Conservation (phyloP, 371 early-diverging fungal genomes). For the Rhizopus arrhizus region DNA sequence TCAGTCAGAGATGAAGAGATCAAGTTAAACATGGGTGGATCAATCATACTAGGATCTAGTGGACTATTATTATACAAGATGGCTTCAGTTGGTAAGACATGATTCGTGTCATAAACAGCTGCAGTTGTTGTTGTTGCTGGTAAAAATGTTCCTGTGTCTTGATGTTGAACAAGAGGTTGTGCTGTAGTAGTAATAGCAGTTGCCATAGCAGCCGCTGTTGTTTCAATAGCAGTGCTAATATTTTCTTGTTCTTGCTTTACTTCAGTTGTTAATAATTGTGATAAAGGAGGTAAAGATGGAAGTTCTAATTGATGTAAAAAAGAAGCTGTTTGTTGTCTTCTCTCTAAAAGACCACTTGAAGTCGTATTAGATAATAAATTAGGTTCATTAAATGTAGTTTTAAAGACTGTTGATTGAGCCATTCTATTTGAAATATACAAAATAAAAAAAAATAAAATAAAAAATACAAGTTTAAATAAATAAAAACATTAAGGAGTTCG, state of each 20-base stretch:
- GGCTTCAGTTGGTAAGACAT: background rate
- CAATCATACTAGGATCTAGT: slow-evolving; percentile 1
- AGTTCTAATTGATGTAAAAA: slow-evolving; percentile 39
- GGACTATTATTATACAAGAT: background rate
- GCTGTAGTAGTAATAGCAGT: slow-evolving; percentile 21
- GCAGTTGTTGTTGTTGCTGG: background rate
- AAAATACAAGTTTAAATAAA: slow-evolving; percentile 4
- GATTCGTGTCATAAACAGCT: background rate
- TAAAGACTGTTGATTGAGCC: background rate
- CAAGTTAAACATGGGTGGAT: background rate
- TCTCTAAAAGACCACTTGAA: slow-evolving; percentile 28
- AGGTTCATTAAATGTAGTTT: background rate
- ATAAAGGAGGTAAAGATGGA: slow-evolving; percentile 40
- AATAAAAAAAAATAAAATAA: background rate
- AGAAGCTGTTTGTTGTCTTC: slow-evolving; percentile 38
- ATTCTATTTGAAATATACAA: background rate
- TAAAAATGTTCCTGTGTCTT: slow-evolving; percentile 14
- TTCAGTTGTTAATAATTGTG: slow-evolving; percentile 30
- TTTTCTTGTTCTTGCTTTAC: slow-evolving; percentile 8
- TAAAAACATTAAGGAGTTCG: slow-evolving; percentile 3
- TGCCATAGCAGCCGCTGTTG: slow-evolving; percentile 6
- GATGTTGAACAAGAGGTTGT: slow-evolving; percentile 22
- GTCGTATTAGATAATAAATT: background rate
- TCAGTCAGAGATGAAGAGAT: slow-evolving; percentile 14
- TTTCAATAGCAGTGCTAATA: slow-evolving; percentile 12